Base-by-base conservation (phyloP, 805 yeast species). In the Wickerhamiella bombiphila region DNA sequence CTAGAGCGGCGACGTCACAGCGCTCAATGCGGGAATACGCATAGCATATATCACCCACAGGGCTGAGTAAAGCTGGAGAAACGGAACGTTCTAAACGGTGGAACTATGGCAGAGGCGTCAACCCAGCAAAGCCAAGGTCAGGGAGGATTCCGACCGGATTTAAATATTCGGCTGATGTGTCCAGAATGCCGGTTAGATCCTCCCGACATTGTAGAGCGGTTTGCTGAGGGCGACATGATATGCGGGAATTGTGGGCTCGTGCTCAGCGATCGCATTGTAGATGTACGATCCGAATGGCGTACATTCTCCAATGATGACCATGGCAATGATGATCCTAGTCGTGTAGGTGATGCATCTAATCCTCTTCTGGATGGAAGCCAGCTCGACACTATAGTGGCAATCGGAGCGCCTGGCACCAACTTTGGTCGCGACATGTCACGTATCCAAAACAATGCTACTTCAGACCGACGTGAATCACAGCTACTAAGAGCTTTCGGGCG, bases 271-370 rank as follows among this genome's bases (percentile, higher is more conserved):
- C 69, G 86, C 46, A 76, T 88, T 36, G 94, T 88, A 22, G 98
- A 88, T 53, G 86, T 94, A 3, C 69, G 97, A 48, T 82, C 95
- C 1, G 98, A 88, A 65, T 88, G 98, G 98, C 80, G 98, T 65
- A 91, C 98, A 2, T 88, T 88, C 58, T 78, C 93, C 42, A 91
- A 91, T 55, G 98, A 88, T 57, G 98, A 88, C 58, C 97, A 88
- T 58, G 91, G 88, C 50, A 94, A 93, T 51, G 96, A 85, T 58
- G 98, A 88, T 57, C 98, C 98, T 3, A 77, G 91, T 47, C 97
- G 98, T 80, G 98, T 88, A 45, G 98, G 98, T 59, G 96, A 86
- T 55, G 96, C 96, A 4, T 76, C 85, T 14, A 86, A 86, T 55
- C 95, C 96, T 7, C 64, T 86, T 38, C 67, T 91, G 48, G 96